phyloP scores from a whole-genome alignment of 2,329 filamentous ascomycete genomes.

The Beauveria medogensis region DNA sequence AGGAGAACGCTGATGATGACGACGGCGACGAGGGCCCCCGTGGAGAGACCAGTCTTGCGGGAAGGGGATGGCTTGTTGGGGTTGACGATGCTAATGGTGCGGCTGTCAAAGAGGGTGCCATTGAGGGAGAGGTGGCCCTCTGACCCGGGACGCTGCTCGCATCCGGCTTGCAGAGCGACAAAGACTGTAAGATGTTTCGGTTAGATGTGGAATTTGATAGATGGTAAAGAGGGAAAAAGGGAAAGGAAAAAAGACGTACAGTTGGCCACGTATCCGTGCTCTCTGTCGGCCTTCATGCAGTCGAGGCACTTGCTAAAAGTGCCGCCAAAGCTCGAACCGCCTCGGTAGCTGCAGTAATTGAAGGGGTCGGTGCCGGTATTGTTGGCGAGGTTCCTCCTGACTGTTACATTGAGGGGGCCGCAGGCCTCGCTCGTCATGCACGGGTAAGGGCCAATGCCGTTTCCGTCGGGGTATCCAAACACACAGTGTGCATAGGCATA shows the following conservation, averaged over 20 bases:
- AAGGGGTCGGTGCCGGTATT: conserved; percentile 23
- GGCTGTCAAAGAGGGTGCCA: conserved; percentile 35
- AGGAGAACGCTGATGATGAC: conserved; percentile 35
- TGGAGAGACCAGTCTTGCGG: background rate
- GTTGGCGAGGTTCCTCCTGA: conserved; percentile 33
- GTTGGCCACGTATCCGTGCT: conserved; percentile 39
- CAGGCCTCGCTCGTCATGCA: conserved; percentile 45
- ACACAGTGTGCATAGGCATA: conserved; percentile 45
- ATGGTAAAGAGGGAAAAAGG: background rate
- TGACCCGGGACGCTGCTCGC: conserved; percentile 35
- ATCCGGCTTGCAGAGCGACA: conserved; percentile 43
- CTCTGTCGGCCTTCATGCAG: conserved; percentile 36
- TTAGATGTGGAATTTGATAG: background rate
- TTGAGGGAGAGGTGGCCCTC: conserved; percentile 32
- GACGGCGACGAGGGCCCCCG: conserved; percentile 28
- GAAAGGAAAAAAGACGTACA: conserved; percentile 29
- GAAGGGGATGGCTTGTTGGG: background rate
- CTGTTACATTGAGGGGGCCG: conserved; percentile 32
- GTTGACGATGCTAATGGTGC: background rate
- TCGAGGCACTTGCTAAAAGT: conserved; percentile 33
- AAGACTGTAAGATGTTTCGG: conserved; percentile 29
- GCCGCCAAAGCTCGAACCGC: conserved; percentile 24
- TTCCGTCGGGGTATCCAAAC: conserved; percentile 43
- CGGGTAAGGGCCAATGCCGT: conserved; percentile 35
- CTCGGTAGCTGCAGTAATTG: conserved; percentile 36